A percentile compares a stretch with the other conserved stretches of the same genome.
Conservation (phyloP, 2,329 filamentous ascomycete species). For the Saccharata proteae region DNA sequence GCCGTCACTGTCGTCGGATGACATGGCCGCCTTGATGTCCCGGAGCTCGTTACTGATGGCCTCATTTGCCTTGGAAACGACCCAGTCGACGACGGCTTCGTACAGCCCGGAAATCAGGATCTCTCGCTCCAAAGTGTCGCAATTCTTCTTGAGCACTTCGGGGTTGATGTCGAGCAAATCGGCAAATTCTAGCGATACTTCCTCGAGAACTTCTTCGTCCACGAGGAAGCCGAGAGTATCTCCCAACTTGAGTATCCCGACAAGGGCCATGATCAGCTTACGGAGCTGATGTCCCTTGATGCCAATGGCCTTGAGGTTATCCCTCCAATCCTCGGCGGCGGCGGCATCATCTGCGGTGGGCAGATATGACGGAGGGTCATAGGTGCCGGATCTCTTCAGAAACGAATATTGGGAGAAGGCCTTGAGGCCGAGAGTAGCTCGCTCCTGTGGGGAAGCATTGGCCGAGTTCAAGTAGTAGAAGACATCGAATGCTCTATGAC, state of each 20-base stretch:
- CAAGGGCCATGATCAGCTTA: constrained; percentile 73
- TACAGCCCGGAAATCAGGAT: constrained; percentile 79
- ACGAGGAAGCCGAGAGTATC: constrained; percentile 77
- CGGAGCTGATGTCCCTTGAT: constrained; percentile 79
- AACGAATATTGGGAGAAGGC: constrained; percentile 65
- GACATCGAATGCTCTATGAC: constrained; percentile 89
- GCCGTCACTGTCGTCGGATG: constrained; percentile 49
- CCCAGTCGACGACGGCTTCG: constrained; percentile 89
- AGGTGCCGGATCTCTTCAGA: constrained; percentile 73
- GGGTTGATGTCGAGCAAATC: constrained; percentile 78
- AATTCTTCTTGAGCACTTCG: constrained; percentile 65
- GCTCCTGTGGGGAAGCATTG: constrained; percentile 77
- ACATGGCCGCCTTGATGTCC: constrained; percentile 51
- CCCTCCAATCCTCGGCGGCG: constrained; percentile 82
- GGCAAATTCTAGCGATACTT: constrained; percentile 81
- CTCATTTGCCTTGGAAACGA: constrained; percentile 77
- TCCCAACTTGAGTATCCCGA: constrained; percentile 80
- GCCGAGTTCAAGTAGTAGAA: constrained; percentile 94
- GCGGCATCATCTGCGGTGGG: constrained; percentile 88
- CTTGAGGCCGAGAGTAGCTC: constrained; percentile 76
- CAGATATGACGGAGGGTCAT: constrained; percentile 73
- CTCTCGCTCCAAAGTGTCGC: constrained; percentile 72
- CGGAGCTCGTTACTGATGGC: constrained; percentile 68
- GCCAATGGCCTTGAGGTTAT: constrained; percentile 77
- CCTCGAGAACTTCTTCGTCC: constrained; percentile 72